Base-by-base conservation (phyloP, 371 early-diverging fungal genomes). In the Mitosporidium daphniae region DNA sequence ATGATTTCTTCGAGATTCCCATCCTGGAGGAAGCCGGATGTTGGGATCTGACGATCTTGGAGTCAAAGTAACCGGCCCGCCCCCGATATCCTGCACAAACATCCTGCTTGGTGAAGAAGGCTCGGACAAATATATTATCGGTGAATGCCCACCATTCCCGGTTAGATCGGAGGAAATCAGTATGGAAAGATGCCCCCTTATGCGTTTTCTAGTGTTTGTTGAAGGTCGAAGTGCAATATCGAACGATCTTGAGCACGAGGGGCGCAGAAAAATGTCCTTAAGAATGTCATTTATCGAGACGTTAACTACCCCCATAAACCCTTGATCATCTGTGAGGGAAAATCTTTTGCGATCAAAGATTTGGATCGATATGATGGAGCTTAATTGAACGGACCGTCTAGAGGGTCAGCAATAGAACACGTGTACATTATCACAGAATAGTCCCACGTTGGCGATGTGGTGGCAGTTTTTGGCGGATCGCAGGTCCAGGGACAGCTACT, bases 281-380 rank as follows among this genome's bases (percentile, higher is more conserved):
- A 80, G 56, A 12, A 77, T 52, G 34, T 53, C 53, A 28, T 59
- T 51, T 32, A 78, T 54, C 35, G 62, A 55, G 6, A 77, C 51
- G 35, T 73, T 74, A 29, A 75, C 55, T 13, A 75, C 73, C 15
- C 89, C 89, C 11, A 86, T 45, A 40, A 78, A 77, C 0, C 89
- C 82, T 44, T 80, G 80, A 31, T 64, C 59, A 39, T 59, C 63
- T 3, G 31, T 29, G 23, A 37, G 35, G 53, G 67, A 72, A 42
- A 69, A 78, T 40, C 72, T 73, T 39, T 64, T 58, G 46, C 78
- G 78, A 45, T 86, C 89, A 51, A 78, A 86, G 12, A 86, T 61
- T 43, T 86, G 78, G 17, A 78, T 62, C 1, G 74, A 59, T 29
- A 82, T 51, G 6, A 73, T n/a, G n/a, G n/a, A n/a, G n/a, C n/a